Evolutionary conservation across 768 basidiomycete species (phyloP).

Genomic region (Phlegmacium glaucopus): DNA sequence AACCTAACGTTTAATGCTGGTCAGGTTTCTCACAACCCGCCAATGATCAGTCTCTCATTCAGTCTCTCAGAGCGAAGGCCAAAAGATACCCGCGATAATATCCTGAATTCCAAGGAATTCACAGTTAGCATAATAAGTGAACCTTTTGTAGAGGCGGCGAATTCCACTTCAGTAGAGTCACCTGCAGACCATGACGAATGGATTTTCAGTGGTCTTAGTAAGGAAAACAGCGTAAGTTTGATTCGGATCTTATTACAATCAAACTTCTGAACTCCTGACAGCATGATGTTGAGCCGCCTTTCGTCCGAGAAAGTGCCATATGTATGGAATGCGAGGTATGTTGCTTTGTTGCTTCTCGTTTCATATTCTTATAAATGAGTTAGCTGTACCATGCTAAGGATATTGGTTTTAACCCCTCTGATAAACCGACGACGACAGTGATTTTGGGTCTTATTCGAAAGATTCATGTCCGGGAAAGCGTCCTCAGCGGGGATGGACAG

Average conservation of each 20-base stretch:
- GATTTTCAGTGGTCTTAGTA: constrained; percentile 56
- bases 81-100: constrained; percentile 67
- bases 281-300: constrained; percentile 46
- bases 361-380: constrained; percentile 4
- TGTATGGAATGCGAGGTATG: constrained; percentile 61
- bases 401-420: constrained; percentile 35
- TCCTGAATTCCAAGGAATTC: constrained; percentile 62
- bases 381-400: constrained; percentile 52
- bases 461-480: constrained; percentile 48
- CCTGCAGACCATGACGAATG: constrained; percentile 54
- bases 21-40: constrained; percentile 62
- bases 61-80: constrained; percentile 37
- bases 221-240: constrained; percentile 45
- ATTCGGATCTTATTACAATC: constrained; percentile 1
- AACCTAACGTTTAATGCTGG: constrained; percentile 3
- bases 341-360: constrained; percentile 10
- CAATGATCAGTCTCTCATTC: constrained; percentile 63
- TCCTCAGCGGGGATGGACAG: constrained; percentile 38
- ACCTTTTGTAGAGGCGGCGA: constrained; percentile 54
- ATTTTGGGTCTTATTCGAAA: constrained; percentile 53
- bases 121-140: constrained; percentile 73
- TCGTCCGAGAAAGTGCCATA: constrained; percentile 56
- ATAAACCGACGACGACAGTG: constrained; percentile 39
- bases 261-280: constrained; percentile 20
- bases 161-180: constrained; percentile 52